phyloP scores from a whole-genome alignment of 192 early-diverging fungal genomes.

The Mortierella alpina region DNA sequence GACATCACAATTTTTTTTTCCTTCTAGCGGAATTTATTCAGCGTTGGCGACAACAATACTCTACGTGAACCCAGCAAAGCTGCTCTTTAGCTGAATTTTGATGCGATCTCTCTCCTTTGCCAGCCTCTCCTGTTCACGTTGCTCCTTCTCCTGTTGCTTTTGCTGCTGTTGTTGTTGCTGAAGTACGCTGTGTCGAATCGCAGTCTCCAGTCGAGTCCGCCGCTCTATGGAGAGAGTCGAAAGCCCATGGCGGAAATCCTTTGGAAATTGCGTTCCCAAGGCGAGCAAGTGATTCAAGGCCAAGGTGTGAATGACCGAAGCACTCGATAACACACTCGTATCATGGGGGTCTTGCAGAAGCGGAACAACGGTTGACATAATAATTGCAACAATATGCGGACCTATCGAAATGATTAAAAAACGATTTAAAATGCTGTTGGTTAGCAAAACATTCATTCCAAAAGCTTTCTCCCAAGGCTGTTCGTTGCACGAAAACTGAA shows the following conservation, averaged over 20 bases:
- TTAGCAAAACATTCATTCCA: not conserved
- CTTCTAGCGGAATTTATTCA: not conserved
- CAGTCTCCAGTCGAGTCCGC: constrained; percentile 61
- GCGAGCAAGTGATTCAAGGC: constrained; percentile 56
- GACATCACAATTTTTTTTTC: not conserved
- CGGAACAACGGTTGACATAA: constrained; percentile 59
- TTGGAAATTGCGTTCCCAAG: constrained; percentile 53
- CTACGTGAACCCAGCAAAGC: constrained; percentile 46
- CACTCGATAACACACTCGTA: constrained; percentile 4
- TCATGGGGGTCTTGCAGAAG: constrained; percentile 45
- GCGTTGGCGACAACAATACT: not conserved
- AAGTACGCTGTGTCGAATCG: constrained; percentile 60
- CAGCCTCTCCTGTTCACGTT: constrained; percentile 39
- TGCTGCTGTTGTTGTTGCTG: constrained; percentile 56
- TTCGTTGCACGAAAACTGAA: not conserved
- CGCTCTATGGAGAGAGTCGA: constrained; percentile 38
- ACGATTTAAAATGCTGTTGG: too few relatives aligned
- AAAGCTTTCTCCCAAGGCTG: not conserved
- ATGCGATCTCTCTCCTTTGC: constrained; percentile 35
- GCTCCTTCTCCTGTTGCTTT: constrained; percentile 44
- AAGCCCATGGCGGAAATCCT: constrained; percentile 57
- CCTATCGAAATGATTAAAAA: constrained; percentile 31
- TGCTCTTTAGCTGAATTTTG: constrained; percentile 48
- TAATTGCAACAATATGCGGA: constrained; percentile 45
- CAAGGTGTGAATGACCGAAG: constrained; percentile 44